phyloP scores from a whole-genome alignment of 495 filamentous ascomycete species.

The Aspergillus mulundensis region DNA sequence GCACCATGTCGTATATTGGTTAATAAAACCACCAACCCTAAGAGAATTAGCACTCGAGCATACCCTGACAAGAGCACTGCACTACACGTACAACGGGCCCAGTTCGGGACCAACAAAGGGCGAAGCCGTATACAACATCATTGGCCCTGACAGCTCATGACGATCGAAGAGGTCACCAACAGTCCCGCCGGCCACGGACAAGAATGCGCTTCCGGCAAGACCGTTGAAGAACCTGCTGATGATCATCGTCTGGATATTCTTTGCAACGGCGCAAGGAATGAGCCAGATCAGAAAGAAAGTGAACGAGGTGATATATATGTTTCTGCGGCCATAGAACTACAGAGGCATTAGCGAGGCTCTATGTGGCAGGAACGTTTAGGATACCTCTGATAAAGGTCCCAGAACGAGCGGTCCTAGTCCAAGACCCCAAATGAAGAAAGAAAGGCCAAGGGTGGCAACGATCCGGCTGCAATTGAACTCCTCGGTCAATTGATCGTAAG shows the following conservation, averaged over 20 bases:
- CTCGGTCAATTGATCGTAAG: conserved; percentile 74
- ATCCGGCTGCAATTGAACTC: conserved; percentile 68
- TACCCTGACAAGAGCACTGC: conserved; percentile 44
- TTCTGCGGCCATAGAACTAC: conserved; percentile 84
- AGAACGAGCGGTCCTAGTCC: conserved; percentile 69
- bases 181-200: conserved; percentile 86
- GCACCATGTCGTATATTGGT: conserved; percentile 68
- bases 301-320: conserved; percentile 79
- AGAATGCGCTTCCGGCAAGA: conserved; percentile 78
- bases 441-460: conserved; percentile 76
- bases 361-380: not conserved
- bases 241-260: conserved; percentile 79
- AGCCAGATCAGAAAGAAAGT: conserved; percentile 77
- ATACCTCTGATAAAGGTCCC: conserved; percentile 58
- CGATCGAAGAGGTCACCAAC: conserved; percentile 84
- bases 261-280: conserved; percentile 82
- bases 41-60: conserved; percentile 8
- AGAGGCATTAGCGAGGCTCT: not conserved
- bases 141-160: conserved; percentile 67
- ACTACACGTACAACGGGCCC: conserved; percentile 42
- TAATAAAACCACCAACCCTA: conserved; percentile 67
- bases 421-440: conserved; percentile 71
- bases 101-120: conserved; percentile 70
- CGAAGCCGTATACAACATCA: conserved; percentile 74
- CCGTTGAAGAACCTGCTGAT: conserved; percentile 82